These are phyloP conservation scores for Claviceps fusiformis DNA, from an alignment of 2,329 filamentous ascomycete species.

Conservation along the genomic window DNA sequence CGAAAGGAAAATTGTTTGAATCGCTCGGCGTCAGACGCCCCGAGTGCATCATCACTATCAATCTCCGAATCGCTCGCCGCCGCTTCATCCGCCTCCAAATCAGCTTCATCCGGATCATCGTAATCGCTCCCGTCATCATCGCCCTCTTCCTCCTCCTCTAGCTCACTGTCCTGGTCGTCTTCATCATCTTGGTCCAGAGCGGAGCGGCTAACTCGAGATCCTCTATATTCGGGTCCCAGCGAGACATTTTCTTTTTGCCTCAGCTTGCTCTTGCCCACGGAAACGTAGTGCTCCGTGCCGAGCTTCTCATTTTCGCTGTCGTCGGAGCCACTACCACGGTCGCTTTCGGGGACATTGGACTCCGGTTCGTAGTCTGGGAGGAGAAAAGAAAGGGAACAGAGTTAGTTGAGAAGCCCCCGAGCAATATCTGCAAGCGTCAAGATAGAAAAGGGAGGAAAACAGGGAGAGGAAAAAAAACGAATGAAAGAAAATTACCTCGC, in stretches of 20 bases:
- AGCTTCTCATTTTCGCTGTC: slow-evolving; percentile 37
- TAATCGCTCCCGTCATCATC: slow-evolving; percentile 36
- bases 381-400: neutral
- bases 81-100: slow-evolving; percentile 38
- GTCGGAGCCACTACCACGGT: slow-evolving; percentile 36
- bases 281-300: slow-evolving; percentile 76
- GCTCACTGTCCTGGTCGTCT: slow-evolving; percentile 14
- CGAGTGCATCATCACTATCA: slow-evolving; percentile 57
- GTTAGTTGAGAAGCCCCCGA: neutral
- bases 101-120: slow-evolving; percentile 41
- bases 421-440: neutral
- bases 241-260: slow-evolving; percentile 55
- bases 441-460: too few species aligned
- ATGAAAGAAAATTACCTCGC: slow-evolving; percentile 36
- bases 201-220: slow-evolving; percentile 59
- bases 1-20: slow-evolving; percentile 61
- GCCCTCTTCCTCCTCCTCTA: slow-evolving; percentile 27
- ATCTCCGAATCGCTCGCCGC: slow-evolving; percentile 46
- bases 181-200: slow-evolving; percentile 45
- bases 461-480: neutral
- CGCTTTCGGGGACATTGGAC: slow-evolving; percentile 44
- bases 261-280: slow-evolving; percentile 73
- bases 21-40: slow-evolving; percentile 69
- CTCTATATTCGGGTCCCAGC: slow-evolving; percentile 69
- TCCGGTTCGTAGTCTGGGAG: slow-evolving; percentile 70